Evolutionary conservation across 768 basidiomycete genomes (phyloP), one percentile per base, ranked within the genome.

Genomic region (Hericium alpestre): DNA sequence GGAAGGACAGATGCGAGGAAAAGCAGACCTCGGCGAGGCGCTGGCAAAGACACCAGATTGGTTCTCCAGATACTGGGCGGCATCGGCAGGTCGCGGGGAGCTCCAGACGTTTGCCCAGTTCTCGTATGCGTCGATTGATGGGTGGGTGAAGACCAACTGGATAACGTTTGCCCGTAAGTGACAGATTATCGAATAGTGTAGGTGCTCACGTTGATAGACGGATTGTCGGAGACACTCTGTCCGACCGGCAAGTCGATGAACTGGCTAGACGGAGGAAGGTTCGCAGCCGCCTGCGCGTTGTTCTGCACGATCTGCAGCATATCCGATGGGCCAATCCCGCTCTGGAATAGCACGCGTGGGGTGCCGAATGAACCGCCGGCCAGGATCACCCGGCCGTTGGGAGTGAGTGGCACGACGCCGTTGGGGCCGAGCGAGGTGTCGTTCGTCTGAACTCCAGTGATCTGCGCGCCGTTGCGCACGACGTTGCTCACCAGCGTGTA

Each of bases 241-340:
- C 83, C 82, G 47, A 83, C 81, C 1, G 82, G 83, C 23, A 83
- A 70, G 66, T 82, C 70, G 65, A 84, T 83, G 72, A 73, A 84
- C 53, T 79, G 66, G 7, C 65, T 63, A 54, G 72, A 64, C 9
- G 78, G 72, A 16, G 82, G 82, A 10, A 84, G 69, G 46, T 72
- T 69, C 32, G 74, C 67, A 2, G 73, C 76, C 6, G 78, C 78
- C 3, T 64, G 64, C n/a, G 79, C 57, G 63, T 80, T 75, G 12
- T 58, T 64, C 61, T 78, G 70, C 7, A 81, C 81, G 18, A 79
- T 54, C 54, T 70, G 65, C 62, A 84, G 71, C 81, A 79, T 79
- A 59, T 84, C 82, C 1, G 70, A 65, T 0, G 82, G 82, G 23
- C 83, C 83, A 47, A 84, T 83, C 20, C 82, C 82, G 56, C 78